These are phyloP conservation scores for Neofusicoccum sp. DNA, from an alignment of 2,329 filamentous ascomycete species.

Conservation along the genomic window DNA sequence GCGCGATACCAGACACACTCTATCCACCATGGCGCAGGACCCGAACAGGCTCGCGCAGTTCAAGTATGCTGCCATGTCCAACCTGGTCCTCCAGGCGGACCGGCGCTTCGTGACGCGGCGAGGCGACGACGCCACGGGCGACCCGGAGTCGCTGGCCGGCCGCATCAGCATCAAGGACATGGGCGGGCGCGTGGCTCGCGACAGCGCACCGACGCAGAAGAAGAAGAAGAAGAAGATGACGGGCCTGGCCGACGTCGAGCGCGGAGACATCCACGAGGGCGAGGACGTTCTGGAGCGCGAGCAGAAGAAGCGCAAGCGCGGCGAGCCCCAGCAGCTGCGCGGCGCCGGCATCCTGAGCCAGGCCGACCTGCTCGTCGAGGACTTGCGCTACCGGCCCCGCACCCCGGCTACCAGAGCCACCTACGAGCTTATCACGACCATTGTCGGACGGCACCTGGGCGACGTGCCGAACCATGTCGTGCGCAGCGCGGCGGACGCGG, in stretches of 20 bases:
- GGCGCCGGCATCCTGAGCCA: slow-evolving; percentile 80
- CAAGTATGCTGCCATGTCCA: slow-evolving; percentile 99
- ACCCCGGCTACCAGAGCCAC: slow-evolving; percentile 90
- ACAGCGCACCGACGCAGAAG: slow-evolving; percentile 75
- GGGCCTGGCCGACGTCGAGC: slow-evolving; percentile 68
- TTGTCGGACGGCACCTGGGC: slow-evolving; percentile 84
- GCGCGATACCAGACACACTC: slow-evolving; percentile 3
- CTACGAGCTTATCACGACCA: slow-evolving; percentile 91
- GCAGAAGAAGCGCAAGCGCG: slow-evolving; percentile 81
- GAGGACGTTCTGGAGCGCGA: slow-evolving; percentile 81
- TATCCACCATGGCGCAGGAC: slow-evolving; percentile 64
- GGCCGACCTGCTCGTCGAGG: slow-evolving; percentile 85
- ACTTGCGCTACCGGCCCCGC: slow-evolving; percentile 86
- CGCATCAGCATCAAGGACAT: slow-evolving; percentile 93
- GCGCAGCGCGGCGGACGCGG: slow-evolving; percentile 88
- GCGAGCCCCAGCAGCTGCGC: slow-evolving; percentile 69
- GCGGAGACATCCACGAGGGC: slow-evolving; percentile 76
- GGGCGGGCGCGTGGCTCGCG: slow-evolving; percentile 81
- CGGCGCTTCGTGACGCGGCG: slow-evolving; percentile 90
- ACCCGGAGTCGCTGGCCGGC: slow-evolving; percentile 95
- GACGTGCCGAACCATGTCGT: slow-evolving; percentile 92
- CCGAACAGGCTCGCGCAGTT: slow-evolving; percentile 76
- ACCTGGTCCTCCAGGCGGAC: slow-evolving; percentile 99
- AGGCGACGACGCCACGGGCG: slow-evolving; percentile 92
- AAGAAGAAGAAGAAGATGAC: slow-evolving; percentile 58